Conservation (phyloP, 2,329 filamentous ascomycete genomes). For the Talaromyces rugulosus region DNA sequence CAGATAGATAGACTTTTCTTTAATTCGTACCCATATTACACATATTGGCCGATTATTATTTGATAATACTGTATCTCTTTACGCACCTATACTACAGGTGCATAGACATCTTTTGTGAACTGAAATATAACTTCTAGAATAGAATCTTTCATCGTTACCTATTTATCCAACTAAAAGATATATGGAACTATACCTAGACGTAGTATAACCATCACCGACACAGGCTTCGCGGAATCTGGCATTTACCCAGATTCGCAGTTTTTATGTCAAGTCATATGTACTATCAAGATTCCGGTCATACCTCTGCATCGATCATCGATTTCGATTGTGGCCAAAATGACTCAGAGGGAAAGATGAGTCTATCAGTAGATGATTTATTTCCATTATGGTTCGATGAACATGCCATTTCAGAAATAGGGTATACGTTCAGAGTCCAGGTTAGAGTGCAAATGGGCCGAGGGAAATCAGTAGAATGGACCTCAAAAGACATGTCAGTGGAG, state of each 20-base stretch:
- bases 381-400: not conserved
- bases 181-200: not conserved
- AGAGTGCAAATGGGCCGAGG: not conserved
- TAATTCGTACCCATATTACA: not conserved
- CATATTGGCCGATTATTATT: not conserved
- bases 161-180: not conserved
- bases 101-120: not conserved
- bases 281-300: not conserved
- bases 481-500: not conserved
- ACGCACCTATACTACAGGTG: not conserved
- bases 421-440: not conserved
- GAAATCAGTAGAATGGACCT: not conserved
- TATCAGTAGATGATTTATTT: not conserved
- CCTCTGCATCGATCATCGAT: not conserved
- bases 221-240: not conserved
- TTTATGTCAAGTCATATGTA: not conserved
- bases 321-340: not conserved
- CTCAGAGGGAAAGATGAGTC: not conserved
- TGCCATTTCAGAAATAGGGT: not conserved
- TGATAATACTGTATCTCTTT: not conserved
- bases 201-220: not conserved
- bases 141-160: too few species aligned
- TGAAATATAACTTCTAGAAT: not conserved
- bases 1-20: not conserved
- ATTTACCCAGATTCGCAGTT: not conserved